Conservation (phyloP, 768 basidiomycete genomes). For the Porphyrellus cyaneotinctus region DNA sequence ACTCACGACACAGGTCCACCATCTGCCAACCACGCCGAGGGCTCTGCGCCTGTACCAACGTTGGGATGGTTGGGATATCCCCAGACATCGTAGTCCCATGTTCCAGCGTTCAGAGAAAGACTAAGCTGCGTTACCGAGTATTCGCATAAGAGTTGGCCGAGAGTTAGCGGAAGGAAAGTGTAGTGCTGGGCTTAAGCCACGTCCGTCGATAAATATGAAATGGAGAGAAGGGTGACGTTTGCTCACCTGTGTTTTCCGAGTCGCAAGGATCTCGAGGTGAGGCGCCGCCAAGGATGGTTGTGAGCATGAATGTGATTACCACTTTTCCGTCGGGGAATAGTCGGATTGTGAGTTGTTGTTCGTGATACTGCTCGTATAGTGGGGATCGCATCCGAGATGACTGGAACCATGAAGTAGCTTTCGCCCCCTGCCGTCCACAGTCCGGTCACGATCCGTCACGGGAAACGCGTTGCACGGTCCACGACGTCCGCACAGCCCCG, state of each 20-base stretch:
- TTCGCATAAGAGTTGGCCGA: slow-evolving; percentile 83
- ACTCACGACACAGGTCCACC: slow-evolving; percentile 48
- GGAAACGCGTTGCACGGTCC: no score
- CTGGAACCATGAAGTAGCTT: slow-evolving; percentile 7
- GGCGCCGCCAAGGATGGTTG: slow-evolving; percentile 51
- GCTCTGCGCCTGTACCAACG: slow-evolving; percentile 82
- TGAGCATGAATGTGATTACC: slow-evolving; percentile 76
- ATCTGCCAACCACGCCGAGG: slow-evolving; percentile 91
- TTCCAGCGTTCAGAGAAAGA: slow-evolving; percentile 85
- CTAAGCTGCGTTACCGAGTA: slow-evolving; percentile 87
- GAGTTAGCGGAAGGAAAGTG: slow-evolving; percentile 76
- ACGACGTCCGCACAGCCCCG: no score
- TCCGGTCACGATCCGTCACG: no score
- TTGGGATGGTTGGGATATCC: slow-evolving; percentile 72
- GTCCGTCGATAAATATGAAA: no score
- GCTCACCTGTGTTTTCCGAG: slow-evolving; percentile 43
- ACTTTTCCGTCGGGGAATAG: slow-evolving; percentile 83
- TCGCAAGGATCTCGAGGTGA: slow-evolving; percentile 54
- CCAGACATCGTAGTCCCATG: slow-evolving; percentile 86
- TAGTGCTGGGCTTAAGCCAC: slow-evolving; percentile 81
- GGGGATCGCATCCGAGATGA: background rate
- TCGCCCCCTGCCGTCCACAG: no score
- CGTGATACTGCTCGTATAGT: slow-evolving; percentile 36
- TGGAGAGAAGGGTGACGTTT: no score
- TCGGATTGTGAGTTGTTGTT: slow-evolving; percentile 49